Conservation (phyloP, 768 basidiomycete species). For the Kondoa malvinella region DNA sequence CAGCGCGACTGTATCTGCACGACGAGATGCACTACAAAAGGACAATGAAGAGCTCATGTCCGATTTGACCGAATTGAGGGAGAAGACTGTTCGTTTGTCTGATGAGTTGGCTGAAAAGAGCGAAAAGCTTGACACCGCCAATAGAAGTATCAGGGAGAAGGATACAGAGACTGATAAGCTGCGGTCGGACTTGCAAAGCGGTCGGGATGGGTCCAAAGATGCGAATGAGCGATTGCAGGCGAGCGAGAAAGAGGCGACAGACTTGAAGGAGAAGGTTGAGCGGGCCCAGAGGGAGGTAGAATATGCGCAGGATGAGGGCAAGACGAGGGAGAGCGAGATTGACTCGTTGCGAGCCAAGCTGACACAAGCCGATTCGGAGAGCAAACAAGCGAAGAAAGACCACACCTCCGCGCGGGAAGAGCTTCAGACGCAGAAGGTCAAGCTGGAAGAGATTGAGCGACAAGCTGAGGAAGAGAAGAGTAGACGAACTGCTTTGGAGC, state of each 20-base stretch:
- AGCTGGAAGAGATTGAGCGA: not conserved
- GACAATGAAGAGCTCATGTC: constrained; percentile 17
- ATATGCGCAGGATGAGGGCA: constrained; percentile 10
- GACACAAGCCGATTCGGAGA: not conserved
- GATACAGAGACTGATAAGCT: constrained; percentile 5
- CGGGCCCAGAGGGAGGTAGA: constrained; percentile 8
- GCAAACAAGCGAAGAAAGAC: not conserved
- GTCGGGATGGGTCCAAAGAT: not conserved
- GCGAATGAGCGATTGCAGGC: not conserved
- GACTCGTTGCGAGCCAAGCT: not conserved
- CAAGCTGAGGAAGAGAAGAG: not conserved
- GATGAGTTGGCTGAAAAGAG: constrained; percentile 6
- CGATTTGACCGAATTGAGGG: constrained; percentile 12
- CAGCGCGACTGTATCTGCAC: not conserved
- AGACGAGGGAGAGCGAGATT: constrained; percentile 1
- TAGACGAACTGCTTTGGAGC: not conserved
- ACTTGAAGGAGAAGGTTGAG: constrained; percentile 3
- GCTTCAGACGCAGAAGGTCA: not conserved
- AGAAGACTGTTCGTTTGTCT: constrained; percentile 6
- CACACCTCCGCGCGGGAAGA: not conserved
- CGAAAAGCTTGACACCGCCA: constrained; percentile 4
- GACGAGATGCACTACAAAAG: constrained; percentile 9
- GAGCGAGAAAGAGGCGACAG: not conserved
- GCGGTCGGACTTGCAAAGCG: not conserved
- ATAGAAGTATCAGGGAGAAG: constrained; percentile 3